Base-by-base conservation (phyloP, 2,329 filamentous ascomycete species). In the Orbilia ellipsospora region DNA sequence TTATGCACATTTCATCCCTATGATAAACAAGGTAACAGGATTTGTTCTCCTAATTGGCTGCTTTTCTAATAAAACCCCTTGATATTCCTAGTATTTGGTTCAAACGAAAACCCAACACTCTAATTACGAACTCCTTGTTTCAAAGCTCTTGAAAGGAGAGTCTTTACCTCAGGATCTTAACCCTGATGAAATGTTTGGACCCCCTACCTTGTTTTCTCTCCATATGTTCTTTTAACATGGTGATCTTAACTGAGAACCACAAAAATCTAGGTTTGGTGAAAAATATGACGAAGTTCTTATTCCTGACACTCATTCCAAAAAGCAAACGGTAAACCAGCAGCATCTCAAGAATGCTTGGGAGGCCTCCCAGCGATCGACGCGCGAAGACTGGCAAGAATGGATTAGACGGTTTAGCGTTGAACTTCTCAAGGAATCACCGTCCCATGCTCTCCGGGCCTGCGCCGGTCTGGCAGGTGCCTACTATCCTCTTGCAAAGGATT, bases 321-420 rank as follows among this genome's bases (percentile, higher is more conserved):
- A 98, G 83, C 87, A 98, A 40, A 93, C 96, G 77, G 94, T 98
- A 82, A 99, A 99, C 79, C 93, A 97, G 60, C 94, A 98, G 77
- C 96, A 99, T 84, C 85, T 99, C 20, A 97, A 98, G 83, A 91
- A 91, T 77, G 95, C 96, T 0, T 99, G 95, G 95, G 95, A 98
- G 79, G 95, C 96, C 0, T 93, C 91, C 73, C 93, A 96, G 75
- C 97, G 97, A 81, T 97, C 94, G 0, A 99, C 95, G 8, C 93
- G 94, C 80, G 95, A 99, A 81, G 95, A 99, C 83, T 99, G 95
- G 95, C 92, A 97, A 80, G 95, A 99, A 82, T 99, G 95, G 95
- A 93, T 99, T 83, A 89, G 96, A 76, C 88, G 94, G 28, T 97
- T 99, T 83, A 98, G 94, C 81, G 94, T 97, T 40, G 96, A 97